These are phyloP conservation scores for Macrocybe gigantea DNA, from an alignment of 768 basidiomycete species.

Conservation along the genomic window DNA sequence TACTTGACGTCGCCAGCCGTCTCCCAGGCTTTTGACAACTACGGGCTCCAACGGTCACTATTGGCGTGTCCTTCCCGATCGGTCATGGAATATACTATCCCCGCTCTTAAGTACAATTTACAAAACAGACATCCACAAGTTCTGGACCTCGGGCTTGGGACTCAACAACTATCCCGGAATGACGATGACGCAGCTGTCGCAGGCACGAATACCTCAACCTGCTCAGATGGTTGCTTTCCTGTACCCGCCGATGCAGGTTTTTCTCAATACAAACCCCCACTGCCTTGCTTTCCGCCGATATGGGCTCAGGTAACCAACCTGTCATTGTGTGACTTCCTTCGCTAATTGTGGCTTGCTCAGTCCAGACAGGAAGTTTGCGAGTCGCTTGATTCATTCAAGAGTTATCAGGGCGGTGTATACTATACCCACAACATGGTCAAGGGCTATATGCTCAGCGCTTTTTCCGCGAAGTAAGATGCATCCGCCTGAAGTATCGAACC, in stretches of 20 bases:
- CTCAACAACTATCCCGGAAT: no score
- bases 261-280: constrained; percentile 13
- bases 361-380: constrained; percentile 85
- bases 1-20: no score
- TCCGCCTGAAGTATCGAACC: not conserved
- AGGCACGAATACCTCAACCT: no score
- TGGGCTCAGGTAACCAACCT: constrained; percentile 33
- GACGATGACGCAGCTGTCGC: no score
- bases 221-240: no score
- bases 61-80: no score
- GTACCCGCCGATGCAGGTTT: not conserved
- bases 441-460: constrained; percentile 74
- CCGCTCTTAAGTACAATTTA: no score
- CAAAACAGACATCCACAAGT: no score
- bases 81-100: no score
- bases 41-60: not conserved
- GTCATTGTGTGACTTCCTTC: not conserved
- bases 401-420: constrained; percentile 81
- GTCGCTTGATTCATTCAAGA: constrained; percentile 66
- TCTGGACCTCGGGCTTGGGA: no score
- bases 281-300: constrained; percentile 29
- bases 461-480: constrained; percentile 51
- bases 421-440: constrained; percentile 50
- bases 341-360: constrained; percentile 26
- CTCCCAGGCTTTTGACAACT: not conserved